phyloP scores from a whole-genome alignment of 2,329 filamentous ascomycete genomes.

The Pezicula radicicola region DNA sequence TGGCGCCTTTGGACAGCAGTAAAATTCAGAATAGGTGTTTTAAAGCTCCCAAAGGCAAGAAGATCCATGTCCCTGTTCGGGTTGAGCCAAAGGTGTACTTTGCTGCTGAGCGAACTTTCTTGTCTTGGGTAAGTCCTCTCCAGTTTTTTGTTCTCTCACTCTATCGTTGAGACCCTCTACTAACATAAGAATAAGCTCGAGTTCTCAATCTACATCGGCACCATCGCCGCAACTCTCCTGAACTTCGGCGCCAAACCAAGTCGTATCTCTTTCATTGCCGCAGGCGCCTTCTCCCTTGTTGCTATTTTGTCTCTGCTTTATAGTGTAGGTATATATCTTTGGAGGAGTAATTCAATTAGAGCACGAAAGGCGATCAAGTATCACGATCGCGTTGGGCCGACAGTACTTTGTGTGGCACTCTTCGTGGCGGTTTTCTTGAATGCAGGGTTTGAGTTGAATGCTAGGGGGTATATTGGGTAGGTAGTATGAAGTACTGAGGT shows the following conservation, averaged over 20 bases:
- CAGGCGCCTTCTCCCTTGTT: constrained; percentile 78
- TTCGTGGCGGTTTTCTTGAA: constrained; percentile 74
- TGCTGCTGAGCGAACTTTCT: constrained; percentile 91
- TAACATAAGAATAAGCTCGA: constrained; percentile 61
- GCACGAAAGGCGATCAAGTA: constrained; percentile 82
- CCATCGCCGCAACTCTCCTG: constrained; percentile 78
- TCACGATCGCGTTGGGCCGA: constrained; percentile 87
- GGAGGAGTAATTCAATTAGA: constrained; percentile 82
- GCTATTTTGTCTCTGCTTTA: constrained; percentile 80
- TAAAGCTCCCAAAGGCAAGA: constrained; percentile 77
- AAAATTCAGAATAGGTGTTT: constrained; percentile 58
- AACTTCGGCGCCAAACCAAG: constrained; percentile 69
- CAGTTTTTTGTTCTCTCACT: background rate
- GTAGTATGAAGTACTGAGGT: background rate
- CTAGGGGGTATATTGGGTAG: constrained; percentile 36
- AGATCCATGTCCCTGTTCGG: constrained; percentile 91
- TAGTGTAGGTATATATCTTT: constrained; percentile 79
- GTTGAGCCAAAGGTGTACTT: constrained; percentile 99
- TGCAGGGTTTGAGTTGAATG: constrained; percentile 73
- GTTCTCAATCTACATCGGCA: constrained; percentile 91
- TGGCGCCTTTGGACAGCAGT: constrained; percentile 50
- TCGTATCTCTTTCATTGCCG: constrained; percentile 60
- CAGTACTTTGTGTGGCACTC: constrained; percentile 68
- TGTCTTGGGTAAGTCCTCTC: constrained; percentile 73
- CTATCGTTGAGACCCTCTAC: constrained; percentile 3